Base-by-base conservation (phyloP, 192 early-diverging fungal genomes). In the Coemansia sp. region DNA sequence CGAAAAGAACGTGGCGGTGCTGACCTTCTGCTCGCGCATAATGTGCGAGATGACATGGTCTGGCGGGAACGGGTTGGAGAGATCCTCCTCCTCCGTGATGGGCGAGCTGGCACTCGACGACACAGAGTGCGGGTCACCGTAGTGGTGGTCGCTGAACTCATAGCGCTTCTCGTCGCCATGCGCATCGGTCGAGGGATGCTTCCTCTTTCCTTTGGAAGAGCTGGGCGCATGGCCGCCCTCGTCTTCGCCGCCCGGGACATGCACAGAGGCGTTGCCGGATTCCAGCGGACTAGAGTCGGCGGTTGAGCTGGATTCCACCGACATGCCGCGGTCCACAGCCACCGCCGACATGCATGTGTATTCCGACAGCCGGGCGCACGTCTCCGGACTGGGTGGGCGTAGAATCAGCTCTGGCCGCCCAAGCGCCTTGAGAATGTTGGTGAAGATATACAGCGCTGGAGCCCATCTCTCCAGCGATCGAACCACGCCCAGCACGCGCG, bases 21-120 rank as follows among this genome's bases (percentile, higher is more conserved):
- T 83, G 69, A 83, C 80, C 61, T 83, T 83, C 38, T 83, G 80
- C 64, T 83, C 80, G 13, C 75, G 68, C 80, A 83, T 83, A 20
- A 83, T 83, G 55, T 83, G 75, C 53, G 80, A 71, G 63, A 83
- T 77, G 59, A 83, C 80, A 40, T 83, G 80, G 22, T 83, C 80
- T 9, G 75, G 69, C 54, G 80, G 80, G 64, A 83, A 83, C 46
- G 80, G 80, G 39, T 83, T 83, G 12, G 75, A 62, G 25, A 83
- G 66, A 10, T 83, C 80, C n/a, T 83, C 80, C 16, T 83, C 80
- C 20, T 83, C 80, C 5, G 71, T 71, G 25, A 65, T 9, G 10
- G 80, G 75, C 60, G 71, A 73, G 25, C 66, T 67, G 2, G 68
- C 60, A 20, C 46, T 54, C 1, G 70, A 50, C n/a, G 75, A 77